Evolutionary conservation across 2,329 filamentous ascomycete species (phyloP), one percentile per base, ranked within the genome.

Genomic region (Cladosporium oxysporum): DNA sequence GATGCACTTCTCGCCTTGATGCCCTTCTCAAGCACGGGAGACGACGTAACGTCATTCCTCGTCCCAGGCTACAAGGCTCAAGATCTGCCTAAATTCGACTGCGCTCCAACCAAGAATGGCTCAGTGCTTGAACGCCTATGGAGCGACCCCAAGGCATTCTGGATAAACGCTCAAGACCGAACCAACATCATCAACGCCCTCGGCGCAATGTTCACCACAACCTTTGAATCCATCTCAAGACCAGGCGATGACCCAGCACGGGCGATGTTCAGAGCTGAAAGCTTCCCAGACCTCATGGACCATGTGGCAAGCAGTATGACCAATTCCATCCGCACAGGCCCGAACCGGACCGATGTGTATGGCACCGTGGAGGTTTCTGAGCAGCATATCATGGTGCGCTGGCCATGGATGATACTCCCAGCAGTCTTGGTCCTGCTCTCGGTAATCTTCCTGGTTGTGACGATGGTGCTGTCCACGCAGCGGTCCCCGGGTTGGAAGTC

Each of bases 1-100:
- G 50, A 10, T 18, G 18, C 50, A 4, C 3, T 16, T 1, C 14
- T 0, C 4, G 26, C 11, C 26, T n/a, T 31, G 16, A 55, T 55
- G 52, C 28, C 52, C 11, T 55, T 55, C 52, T 55, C 52, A n/a
- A 33, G 52, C 52, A 55, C 52, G n/a, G 52, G 52, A n/a, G 52
- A 55, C n/a, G 21, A 16, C 3, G 16, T 55, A 5, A 55, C 52
- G 21, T 55, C 52, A 1, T 29, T 55, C 52, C 16, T 55, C 52
- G 12, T 55, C 16, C 52, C 52, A 33, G 52, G 7, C 5, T 33
- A n/a, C 28, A 55, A 55, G 28, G 5, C 52, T 18, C 16, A 55
- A 16, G 52, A 55, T n/a, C 52, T 33, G 18, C 52, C 52, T 8
- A 29, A 55, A n/a, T 21, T 55, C 18, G 29, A 55, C 29, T 55